Base-by-base conservation (phyloP, 495 filamentous ascomycete genomes). In the Podospora bellae-mahoneyi region DNA sequence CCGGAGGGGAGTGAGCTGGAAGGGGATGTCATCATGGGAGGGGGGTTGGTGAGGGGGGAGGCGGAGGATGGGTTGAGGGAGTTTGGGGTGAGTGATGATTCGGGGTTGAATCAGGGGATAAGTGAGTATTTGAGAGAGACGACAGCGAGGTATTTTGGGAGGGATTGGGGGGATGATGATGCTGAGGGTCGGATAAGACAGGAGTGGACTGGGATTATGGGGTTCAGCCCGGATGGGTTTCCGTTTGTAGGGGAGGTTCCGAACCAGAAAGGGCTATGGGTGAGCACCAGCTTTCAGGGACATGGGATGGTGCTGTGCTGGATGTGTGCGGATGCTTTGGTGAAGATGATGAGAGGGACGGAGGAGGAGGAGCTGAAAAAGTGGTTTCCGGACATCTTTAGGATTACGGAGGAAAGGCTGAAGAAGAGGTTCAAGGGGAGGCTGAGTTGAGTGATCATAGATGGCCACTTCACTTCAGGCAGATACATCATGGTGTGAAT, bases 11-110 rank as follows among this genome's bases (percentile, higher is more conserved):
- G 76, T 5, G 65, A 60, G 20, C 79, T 79, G 18, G 81, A 75
- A 15, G 85, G 86, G 4, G 88, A 92, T 65, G 85, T 92, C n/a
- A 77, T 91, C 48, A 91, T 92, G 30, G 85, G 91, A 9, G 89
- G 91, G 15, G 90, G 89, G 4, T 78, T 89, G 4, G 84, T 81
- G 0, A 79, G 82, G 58, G 78, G 70, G 3, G 69, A 79, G 32
- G 5, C 68, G 6, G 68, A 73, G 18, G 79, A 80, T 0, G 87
- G 86, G 9, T 67, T 82, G 71, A 73, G 75, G 20, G 85, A 83
- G 71, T 87, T 73, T 66, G 86, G 84, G 32, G 84, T 75, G 26
- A 86, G 77, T 56, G 87, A 87, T 76, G 90, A 92, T 76, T 84
- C 80, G n/a, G 78, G 69, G 62, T 70, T 82, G 62, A 85, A 92